phyloP scores from a whole-genome alignment of 2,329 filamentous ascomycete species.

The Beauveria medogensis region DNA sequence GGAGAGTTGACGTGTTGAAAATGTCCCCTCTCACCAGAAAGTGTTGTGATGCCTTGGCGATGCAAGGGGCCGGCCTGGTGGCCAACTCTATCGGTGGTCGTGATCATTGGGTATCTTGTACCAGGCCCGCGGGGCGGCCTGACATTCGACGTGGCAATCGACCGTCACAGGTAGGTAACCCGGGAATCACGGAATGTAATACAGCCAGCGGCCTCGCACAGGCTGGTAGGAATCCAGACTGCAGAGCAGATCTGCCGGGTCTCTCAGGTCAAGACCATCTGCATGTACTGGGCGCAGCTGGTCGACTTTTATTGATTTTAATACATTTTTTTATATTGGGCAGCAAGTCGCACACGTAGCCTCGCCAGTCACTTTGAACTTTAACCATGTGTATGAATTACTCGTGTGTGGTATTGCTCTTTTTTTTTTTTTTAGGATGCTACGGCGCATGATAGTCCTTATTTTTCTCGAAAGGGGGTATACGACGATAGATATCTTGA shows the following conservation, averaged over 20 bases:
- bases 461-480: too few species aligned
- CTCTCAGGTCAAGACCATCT: neutral
- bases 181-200: neutral
- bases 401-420: neutral
- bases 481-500: too few species aligned
- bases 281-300: neutral
- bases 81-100: neutral
- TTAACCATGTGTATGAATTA: neutral
- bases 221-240: neutral
- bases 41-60: conserved; percentile 2
- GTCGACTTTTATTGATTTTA: neutral
- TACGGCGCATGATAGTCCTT: neutral
- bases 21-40: neutral
- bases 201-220: neutral
- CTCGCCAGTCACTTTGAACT: neutral
- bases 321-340: neutral
- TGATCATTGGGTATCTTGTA: neutral
- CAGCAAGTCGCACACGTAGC: neutral
- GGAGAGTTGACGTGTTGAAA: neutral
- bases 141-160: conserved; percentile 5
- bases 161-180: neutral
- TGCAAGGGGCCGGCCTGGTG: conserved; percentile 10
- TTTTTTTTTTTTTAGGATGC: neutral
- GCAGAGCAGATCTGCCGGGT: neutral
- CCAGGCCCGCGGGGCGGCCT: neutral